Base-by-base conservation (phyloP, 192 early-diverging fungal genomes). In the Rhizophagus prolifer region DNA sequence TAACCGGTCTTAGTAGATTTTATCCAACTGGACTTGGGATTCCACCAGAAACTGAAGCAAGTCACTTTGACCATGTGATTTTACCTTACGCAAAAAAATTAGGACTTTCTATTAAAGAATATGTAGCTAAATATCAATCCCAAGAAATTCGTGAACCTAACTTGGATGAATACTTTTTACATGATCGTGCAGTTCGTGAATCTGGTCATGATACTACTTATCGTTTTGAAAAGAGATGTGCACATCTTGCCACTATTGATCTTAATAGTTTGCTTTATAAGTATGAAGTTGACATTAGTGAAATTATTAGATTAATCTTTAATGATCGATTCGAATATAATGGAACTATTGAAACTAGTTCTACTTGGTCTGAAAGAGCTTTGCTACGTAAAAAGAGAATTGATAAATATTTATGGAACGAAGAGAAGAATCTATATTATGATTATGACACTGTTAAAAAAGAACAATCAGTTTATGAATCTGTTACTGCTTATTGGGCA, bases 131-230 rank as follows among this genome's bases (percentile, higher is more conserved):
- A 76, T 99, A 99, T 81, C 87, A 88, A 30, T 81, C 73, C 23
- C 91, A 89, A 4, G 77, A 86, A 62, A 84, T 96, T 28, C 73
- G 83, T 44, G 95, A 95, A 77, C 94, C 95, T 8, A 88, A 93
- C 67, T 83, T 99, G 44, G 97, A 99, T 83, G 91, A 84, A 46
- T 99, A 97, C 82, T 99, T 99, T 83, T 87, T 96, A 63, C 98
- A 99, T 82, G 98, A 99, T 81, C 91, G 98, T 7, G 98, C 98
- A 0, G 96, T 97, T 3, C 92, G 97, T 69, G 96, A 98, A 84
- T 96, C 95, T 38, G 97, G 96, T 19, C 96, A 99, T 84, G 96
- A 99, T 82, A 98, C 96, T 0, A 94, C 96, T 13, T 98, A 99
- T 82, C 86, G 96, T 4, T 91, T 96, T 36, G 98, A 99, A 79